phyloP scores from a whole-genome alignment of 1,284 basidiomycete genomes.

The Melampsora americana region DNA sequence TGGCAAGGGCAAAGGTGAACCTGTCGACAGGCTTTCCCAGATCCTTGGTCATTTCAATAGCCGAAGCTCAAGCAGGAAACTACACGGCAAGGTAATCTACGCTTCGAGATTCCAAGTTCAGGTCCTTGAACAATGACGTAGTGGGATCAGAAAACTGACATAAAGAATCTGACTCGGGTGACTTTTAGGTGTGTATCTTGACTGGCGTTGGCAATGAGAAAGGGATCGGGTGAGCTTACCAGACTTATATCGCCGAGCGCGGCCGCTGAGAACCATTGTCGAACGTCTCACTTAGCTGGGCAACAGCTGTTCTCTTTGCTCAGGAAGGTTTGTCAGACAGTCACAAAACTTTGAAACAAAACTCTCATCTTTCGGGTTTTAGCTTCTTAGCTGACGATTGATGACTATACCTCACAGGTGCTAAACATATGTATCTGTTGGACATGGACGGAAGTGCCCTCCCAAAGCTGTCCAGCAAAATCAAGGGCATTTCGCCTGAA shows the following conservation, averaged over 20 bases:
- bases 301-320: constrained; percentile 48
- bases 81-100: constrained; percentile 12
- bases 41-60: constrained; percentile 17
- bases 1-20: background rate
- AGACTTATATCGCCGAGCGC: background rate
- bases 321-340: constrained; percentile 47
- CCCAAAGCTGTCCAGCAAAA: constrained; percentile 46
- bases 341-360: constrained; percentile 1
- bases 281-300: constrained; percentile 40
- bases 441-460: constrained; percentile 51
- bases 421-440: constrained; percentile 50
- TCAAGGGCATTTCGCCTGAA: constrained; percentile 49
- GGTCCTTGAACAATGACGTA: background rate
- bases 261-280: background rate
- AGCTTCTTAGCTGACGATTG: constrained; percentile 4
- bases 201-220: constrained; percentile 51
- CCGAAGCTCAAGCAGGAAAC: constrained; percentile 26
- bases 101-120: background rate
- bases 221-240: constrained; percentile 48
- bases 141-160: background rate
- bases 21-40: constrained; percentile 16
- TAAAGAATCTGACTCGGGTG: background rate
- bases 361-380: background rate
- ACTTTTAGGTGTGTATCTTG: constrained; percentile 51
- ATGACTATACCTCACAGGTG: constrained; percentile 37